Percentiles rank a stretch among this genome's conserved stretches.
Conservation (phyloP, 148 eudicot genomes). For the Oxyria digyna region DNA sequence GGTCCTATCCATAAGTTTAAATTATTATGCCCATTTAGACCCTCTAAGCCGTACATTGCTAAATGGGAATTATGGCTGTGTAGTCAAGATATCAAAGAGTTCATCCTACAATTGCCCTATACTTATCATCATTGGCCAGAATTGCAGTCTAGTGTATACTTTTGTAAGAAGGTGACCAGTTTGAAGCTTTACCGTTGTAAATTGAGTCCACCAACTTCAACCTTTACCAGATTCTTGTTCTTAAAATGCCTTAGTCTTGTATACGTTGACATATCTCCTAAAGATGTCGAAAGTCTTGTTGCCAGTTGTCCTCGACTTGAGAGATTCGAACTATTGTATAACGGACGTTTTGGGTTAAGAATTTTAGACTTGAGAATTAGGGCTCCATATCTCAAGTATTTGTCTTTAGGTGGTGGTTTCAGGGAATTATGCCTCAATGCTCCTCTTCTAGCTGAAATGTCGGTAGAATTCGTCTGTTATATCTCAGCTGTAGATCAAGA, state of each 20-base stretch:
- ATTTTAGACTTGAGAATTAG: constrained; percentile 37
- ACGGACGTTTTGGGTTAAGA: constrained; percentile 25
- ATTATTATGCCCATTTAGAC: too few species aligned
- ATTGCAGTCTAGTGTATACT: constrained; percentile 42
- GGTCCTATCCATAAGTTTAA: too few species aligned
- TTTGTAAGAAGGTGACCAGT: constrained; percentile 31
- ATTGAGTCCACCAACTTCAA: constrained; percentile 34
- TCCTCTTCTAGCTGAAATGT: constrained; percentile 18
- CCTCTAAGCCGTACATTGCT: too few species aligned
- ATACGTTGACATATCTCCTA: constrained; percentile 41
- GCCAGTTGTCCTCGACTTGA: constrained; percentile 54
- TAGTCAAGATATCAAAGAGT: too few species aligned
- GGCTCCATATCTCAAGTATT: constrained; percentile 57
- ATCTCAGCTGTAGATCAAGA: constrained; percentile 34
- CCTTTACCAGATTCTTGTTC: constrained; percentile 39
- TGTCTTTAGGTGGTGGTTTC: constrained; percentile 49
- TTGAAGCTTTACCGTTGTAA: constrained; percentile 64
- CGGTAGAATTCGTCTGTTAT: constrained; percentile 20
- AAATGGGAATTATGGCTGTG: too few species aligned
- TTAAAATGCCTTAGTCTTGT: constrained; percentile 48
- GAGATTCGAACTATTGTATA: constrained; percentile 23
- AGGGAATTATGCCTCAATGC: constrained; percentile 40
- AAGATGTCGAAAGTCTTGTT: constrained; percentile 40
- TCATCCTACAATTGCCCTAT: too few species aligned
- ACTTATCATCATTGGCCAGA: constrained; percentile 4